These are phyloP conservation scores for Talaromyces sp. DNA, from an alignment of 2,329 filamentous ascomycete genomes.

Conservation along the genomic window DNA sequence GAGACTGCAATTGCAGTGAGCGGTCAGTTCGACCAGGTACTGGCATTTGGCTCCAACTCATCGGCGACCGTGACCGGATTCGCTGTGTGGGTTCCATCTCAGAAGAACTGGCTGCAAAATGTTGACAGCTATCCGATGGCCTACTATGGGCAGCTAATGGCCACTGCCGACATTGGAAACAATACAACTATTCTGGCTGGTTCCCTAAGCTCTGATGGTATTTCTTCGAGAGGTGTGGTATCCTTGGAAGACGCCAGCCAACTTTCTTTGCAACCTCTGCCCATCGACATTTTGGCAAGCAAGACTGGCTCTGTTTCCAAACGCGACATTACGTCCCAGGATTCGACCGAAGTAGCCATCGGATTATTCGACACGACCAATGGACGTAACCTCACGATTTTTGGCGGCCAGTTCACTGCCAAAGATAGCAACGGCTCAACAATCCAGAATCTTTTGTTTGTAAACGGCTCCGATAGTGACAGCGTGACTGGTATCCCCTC, in stretches of 20 bases:
- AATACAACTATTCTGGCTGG: constrained; percentile 69
- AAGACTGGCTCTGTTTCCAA: constrained; percentile 31
- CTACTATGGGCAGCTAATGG: constrained; percentile 67
- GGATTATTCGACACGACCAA: constrained; percentile 71
- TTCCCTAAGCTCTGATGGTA: constrained; percentile 70
- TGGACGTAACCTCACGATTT: constrained; percentile 72
- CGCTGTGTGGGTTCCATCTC: constrained; percentile 85
- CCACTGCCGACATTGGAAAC: constrained; percentile 55
- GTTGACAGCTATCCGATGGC: constrained; percentile 60
- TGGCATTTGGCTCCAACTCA: constrained; percentile 58
- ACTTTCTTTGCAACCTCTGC: constrained; percentile 36
- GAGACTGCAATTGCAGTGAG: constrained; percentile 75
- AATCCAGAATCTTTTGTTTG: constrained; percentile 74
- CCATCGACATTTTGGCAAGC: constrained; percentile 45
- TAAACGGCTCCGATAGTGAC: constrained; percentile 68
- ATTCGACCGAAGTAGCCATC: constrained; percentile 64
- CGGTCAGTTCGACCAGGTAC: constrained; percentile 70
- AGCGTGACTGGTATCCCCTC: constrained; percentile 62
- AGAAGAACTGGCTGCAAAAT: constrained; percentile 82
- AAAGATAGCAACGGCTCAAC: constrained; percentile 62
- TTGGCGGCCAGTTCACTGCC: constrained; percentile 81
- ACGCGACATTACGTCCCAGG: constrained; percentile 40
- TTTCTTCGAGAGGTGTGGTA: constrained; percentile 68
- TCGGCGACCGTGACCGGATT: constrained; percentile 66
- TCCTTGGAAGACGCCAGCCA: constrained; percentile 48